A percentile compares a stretch with the other conserved stretches of the same genome.
Evolutionary conservation across 192 early-diverging fungal species (phyloP).

Genomic region (Coemansia sp.): DNA sequence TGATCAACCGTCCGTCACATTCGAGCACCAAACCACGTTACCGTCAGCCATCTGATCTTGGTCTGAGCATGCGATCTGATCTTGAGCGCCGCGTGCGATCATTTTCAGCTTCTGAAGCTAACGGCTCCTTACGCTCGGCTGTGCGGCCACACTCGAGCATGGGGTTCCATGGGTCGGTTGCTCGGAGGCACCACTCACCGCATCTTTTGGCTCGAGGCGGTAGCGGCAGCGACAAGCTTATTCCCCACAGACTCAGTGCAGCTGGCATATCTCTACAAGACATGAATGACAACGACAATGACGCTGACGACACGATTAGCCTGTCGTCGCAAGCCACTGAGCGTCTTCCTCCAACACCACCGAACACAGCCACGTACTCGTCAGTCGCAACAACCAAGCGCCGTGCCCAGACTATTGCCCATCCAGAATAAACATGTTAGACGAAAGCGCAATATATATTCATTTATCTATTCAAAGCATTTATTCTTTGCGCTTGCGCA

Average conservation of each 20-base stretch:
- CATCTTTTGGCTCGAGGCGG: conserved; percentile 27
- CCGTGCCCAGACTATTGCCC: conserved; percentile 39
- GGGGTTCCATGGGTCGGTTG: conserved; percentile 34
- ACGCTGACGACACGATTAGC: conserved; percentile 18
- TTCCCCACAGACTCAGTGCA: conserved; percentile 30
- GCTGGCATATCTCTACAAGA: conserved; percentile 13
- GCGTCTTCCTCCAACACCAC: conserved; percentile 14
- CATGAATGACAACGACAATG: not conserved
- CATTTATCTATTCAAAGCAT: conserved; percentile 8
- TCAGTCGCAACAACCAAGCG: conserved; percentile 18
- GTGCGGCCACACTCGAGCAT: conserved; percentile 49
- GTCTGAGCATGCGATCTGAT: conserved; percentile 45
- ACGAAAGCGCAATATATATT: conserved; percentile 5
- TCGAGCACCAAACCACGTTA: conserved; percentile 1
- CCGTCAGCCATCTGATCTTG: conserved; percentile 33
- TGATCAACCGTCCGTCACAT: conserved; percentile 17
- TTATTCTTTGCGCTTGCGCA: conserved; percentile 14
- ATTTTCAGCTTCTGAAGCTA: conserved; percentile 43
- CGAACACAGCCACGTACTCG: conserved; percentile 8
- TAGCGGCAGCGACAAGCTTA: conserved; percentile 25
- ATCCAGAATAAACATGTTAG: conserved; percentile 6
- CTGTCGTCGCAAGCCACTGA: conserved; percentile 34
- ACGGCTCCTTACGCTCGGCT: conserved; percentile 7
- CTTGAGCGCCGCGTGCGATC: conserved; percentile 49
- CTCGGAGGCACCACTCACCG: conserved; percentile 39